Conservation (phyloP, 2,329 filamentous ascomycete species). For the Colletotrichum tropicale region DNA sequence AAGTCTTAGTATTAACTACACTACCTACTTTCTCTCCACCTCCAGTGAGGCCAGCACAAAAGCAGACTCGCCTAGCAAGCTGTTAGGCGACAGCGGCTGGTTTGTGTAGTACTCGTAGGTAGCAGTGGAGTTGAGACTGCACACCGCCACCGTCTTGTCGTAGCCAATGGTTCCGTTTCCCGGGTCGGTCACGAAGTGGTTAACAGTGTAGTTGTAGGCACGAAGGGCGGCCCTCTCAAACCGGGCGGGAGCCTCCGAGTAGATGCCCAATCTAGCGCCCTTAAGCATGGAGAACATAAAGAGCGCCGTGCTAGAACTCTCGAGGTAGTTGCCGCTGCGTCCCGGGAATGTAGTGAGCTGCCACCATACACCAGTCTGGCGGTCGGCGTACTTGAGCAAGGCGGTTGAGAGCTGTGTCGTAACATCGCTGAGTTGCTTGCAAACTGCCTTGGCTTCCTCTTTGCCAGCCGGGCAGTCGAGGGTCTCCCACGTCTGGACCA, state of each 20-base stretch:
- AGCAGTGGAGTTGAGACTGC: conserved; percentile 45
- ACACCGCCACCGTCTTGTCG: conserved; percentile 41
- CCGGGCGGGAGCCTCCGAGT: neutral
- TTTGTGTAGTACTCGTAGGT: conserved; percentile 42
- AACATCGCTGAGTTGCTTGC: neutral
- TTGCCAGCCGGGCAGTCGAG: neutral
- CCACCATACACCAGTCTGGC: conserved; percentile 18
- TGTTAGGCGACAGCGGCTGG: conserved; percentile 39
- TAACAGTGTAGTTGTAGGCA: conserved; percentile 13
- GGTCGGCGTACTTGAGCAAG: conserved; percentile 4
- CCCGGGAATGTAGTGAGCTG: conserved; percentile 14
- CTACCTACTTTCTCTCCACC: conserved; percentile 25
- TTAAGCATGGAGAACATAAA: conserved; percentile 18
- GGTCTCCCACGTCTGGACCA: conserved; percentile 20
- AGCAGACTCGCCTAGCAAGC: conserved; percentile 39
- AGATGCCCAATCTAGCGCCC: neutral
- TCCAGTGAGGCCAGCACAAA: conserved; percentile 43
- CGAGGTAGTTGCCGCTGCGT: conserved; percentile 20
- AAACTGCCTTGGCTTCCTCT: neutral
- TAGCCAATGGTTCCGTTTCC: conserved; percentile 28
- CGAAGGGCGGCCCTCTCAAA: conserved; percentile 7
- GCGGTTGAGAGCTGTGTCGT: neutral
- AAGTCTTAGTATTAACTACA: neutral
- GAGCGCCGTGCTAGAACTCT: conserved; percentile 21
- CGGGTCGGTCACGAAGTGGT: neutral